Base-by-base conservation (phyloP, 768 basidiomycete species). In the Boletus patriciae region DNA sequence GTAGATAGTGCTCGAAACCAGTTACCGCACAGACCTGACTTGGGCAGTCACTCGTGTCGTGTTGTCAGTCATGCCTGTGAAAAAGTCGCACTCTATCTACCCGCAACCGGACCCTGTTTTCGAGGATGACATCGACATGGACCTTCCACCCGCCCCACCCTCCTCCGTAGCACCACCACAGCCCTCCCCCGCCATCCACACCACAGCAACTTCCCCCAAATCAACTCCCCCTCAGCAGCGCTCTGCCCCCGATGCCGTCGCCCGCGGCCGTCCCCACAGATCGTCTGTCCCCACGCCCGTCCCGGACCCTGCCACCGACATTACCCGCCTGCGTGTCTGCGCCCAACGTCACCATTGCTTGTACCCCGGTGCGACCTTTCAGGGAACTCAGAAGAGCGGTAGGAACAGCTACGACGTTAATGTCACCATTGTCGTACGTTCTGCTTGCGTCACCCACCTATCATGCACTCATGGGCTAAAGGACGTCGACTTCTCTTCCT, bases 331-430 rank as follows among this genome's bases (percentile, higher is more conserved):
- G 46, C 86, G 90, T 40, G 81, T 90, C 37, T 83, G 86, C 46
- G 80, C 87, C 19, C 84, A 84, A 61, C 82, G 80, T 13, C 87
- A 89, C 67, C 84, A 88, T 62, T 91, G 88, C 69, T 78, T 92
- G 11, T 92, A 94, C 73, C 89, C 95, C 31, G 96, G 96, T 3
- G 88, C 92, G 40, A 80, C 83, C 16, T 98, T 95, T 71, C 80
- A 85, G 57, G 96, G 96, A 3, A 94, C 92, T 0, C 96, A 98
- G 76, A 93, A 94, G 76, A 91, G 88, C 60, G 96, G 95, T 4
- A 82, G 93, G 63, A 95, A 90, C 70, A 90, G 88, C 67, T 98
- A 98, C 78, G 92, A 96, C 60, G 96, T 98, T 41, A 88, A 85
- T 66, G 93, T 98, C 54, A 89, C 88, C 54, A 90, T 98, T 52